Evolutionary conservation across 2,329 filamentous ascomycete genomes (phyloP), one percentile per base, ranked within the genome.

Genomic region (Colletotrichum sp.): DNA sequence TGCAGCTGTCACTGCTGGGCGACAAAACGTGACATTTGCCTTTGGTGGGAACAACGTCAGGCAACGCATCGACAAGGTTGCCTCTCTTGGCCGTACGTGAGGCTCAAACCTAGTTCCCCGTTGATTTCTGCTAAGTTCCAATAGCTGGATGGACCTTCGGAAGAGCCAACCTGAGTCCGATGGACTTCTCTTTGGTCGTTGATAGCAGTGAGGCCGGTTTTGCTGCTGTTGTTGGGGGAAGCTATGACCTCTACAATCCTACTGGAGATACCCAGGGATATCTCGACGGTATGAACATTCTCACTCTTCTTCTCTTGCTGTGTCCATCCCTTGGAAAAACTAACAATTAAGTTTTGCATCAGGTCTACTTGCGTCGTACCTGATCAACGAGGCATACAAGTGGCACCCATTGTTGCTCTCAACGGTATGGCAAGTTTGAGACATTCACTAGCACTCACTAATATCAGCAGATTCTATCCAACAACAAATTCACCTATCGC

Each of bases 151-250:
- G 32, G 27, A 65, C 25, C 5, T 72, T 66, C 5, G 61, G 39
- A 22, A 34, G 69, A 8, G 39, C 69, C 3, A 66, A 66, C 2
- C 69, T 71, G 3, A 34, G 75, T 52, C 27, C 79, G 65, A 71
- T 77, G 77, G 65, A 68, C 63, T 71, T 75, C 16, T 75, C 72
- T 7, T 15, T 77, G 4, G 59, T 75, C 9, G 63, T 71, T 8
- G 52, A 55, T 19, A 59, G 71, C 15, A 68, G 75, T 13, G 72
- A 61, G 7, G 30, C 62, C 13, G 75, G 75, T 9, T 77, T 65
- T 27, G 71, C 72, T 6, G 69, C 71, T 22, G 63, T 71, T 22
- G 57, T 72, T 9, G 30, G 57, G 16, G 75, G 75, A 15, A 75
- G 57, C 62, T 63, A 69, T 30, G 36, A 49, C 29, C 44, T 75